Percentiles rank a stretch among this genome's conserved stretches.
These are phyloP conservation scores for Neurospora hispaniola DNA, from an alignment of 495 filamentous ascomycete genomes.

Conservation along the genomic window DNA sequence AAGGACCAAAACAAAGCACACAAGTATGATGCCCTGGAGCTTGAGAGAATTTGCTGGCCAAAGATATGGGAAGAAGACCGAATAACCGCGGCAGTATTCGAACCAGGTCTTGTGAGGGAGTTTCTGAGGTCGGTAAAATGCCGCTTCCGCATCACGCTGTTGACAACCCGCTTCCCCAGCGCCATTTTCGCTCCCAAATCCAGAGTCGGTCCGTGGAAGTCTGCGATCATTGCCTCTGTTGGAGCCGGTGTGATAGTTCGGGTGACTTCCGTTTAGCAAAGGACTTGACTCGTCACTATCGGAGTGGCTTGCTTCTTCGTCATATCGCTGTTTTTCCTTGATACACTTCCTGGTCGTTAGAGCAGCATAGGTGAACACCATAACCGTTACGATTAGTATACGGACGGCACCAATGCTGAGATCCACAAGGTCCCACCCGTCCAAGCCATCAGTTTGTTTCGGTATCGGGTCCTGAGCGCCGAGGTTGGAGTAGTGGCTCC, in stretches of 20 bases:
- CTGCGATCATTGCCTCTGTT: constrained; percentile 13
- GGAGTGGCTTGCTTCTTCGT: constrained; percentile 36
- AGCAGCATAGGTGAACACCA: constrained; percentile 31
- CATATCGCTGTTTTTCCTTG: constrained; percentile 24
- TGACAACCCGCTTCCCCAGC: constrained; percentile 18
- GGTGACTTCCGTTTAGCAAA: constrained; percentile 25
- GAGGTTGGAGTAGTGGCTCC: constrained; percentile 39
- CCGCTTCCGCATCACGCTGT: constrained; percentile 35
- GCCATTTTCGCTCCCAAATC: constrained; percentile 14
- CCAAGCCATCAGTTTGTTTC: constrained; percentile 12
- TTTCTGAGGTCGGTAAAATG: constrained; percentile 43
- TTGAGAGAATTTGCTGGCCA: constrained; percentile 71
- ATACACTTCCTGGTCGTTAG: constrained; percentile 19
- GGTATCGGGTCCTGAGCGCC: constrained; percentile 10
- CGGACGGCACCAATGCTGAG: constrained; percentile 33
- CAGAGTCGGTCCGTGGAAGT: constrained; percentile 11
- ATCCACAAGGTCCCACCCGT: constrained; percentile 43
- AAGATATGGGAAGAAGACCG: constrained; percentile 84
- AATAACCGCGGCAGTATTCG: constrained; percentile 82
- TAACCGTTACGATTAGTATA: constrained; percentile 25
- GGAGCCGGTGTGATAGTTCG: constrained; percentile 23
- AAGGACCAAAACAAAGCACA: constrained; percentile 69
- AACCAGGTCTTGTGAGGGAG: constrained; percentile 32
- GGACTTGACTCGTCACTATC: constrained; percentile 40
- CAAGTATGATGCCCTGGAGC: constrained; percentile 64